A percentile compares a stretch with the other conserved stretches of the same genome.
Conservation (phyloP, 306 rosid genomes). For the Myrica gale region DNA sequence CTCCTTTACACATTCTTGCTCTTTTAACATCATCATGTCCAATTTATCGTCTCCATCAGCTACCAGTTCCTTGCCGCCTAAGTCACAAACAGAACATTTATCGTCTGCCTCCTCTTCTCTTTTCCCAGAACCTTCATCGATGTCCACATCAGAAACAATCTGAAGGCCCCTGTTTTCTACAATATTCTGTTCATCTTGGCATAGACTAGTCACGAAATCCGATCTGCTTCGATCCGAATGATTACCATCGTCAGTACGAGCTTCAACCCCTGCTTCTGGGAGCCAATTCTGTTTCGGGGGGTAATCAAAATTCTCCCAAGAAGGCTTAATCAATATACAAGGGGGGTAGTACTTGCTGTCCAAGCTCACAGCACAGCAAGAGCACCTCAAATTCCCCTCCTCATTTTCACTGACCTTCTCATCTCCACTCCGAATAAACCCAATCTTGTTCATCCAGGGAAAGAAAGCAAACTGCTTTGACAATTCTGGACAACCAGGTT, state of each 20-base stretch:
- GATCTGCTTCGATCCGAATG: conserved; percentile 57
- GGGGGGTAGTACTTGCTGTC: conserved; percentile 55
- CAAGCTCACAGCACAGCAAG: conserved; percentile 72
- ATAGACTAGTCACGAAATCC: conserved; percentile 39
- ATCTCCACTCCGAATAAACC: conserved; percentile 38
- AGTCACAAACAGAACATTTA: conserved; percentile 57
- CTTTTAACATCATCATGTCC: conserved; percentile 35
- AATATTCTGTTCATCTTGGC: conserved; percentile 36
- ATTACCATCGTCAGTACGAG: conserved; percentile 41
- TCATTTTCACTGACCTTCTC: conserved; percentile 35
- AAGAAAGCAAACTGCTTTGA: conserved; percentile 54
- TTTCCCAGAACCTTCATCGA: conserved; percentile 37
- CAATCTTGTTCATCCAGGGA: conserved; percentile 69
- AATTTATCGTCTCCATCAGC: conserved; percentile 41
- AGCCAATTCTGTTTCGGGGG: conserved; percentile 47
- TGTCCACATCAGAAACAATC: conserved; percentile 41
- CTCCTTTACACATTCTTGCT: conserved; percentile 33
- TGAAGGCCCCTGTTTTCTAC: conserved; percentile 46
- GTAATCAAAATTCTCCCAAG: conserved; percentile 59
- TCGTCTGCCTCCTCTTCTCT: conserved; percentile 45
- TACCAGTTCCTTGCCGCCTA: conserved; percentile 37
- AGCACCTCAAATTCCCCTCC: conserved; percentile 52
- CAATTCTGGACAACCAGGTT: conserved; percentile 39
- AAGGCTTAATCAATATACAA: conserved; percentile 65
- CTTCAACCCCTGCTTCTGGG: conserved; percentile 38